These are phyloP conservation scores for Geotrichum klebahnii DNA, from an alignment of 1,139 yeast genomes.

Conservation along the genomic window DNA sequence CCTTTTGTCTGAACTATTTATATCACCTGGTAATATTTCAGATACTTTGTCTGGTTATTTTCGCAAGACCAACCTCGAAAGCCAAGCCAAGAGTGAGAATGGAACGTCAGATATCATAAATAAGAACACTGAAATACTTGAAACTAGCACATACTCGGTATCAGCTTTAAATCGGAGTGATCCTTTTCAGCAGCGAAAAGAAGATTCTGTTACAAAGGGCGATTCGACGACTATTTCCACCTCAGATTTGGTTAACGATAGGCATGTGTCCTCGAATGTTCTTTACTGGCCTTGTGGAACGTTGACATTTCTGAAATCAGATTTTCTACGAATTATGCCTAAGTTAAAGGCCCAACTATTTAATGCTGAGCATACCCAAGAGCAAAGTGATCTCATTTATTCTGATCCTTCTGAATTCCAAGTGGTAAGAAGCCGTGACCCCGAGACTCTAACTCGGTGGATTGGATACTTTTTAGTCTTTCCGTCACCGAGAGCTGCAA, in stretches of 20 bases:
- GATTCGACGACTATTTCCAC: not conserved
- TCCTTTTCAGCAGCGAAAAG: not conserved
- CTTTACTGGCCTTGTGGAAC: conserved; percentile 39
- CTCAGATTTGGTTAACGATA: no score
- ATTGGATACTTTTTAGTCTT: conserved; percentile 55
- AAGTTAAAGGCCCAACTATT: conserved; percentile 1
- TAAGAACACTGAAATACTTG: not conserved
- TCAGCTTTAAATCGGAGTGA: no score
- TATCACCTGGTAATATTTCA: conserved; percentile 4
- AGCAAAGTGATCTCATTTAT: not conserved
- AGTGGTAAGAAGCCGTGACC: conserved; percentile 50
- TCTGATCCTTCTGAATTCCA: conserved; percentile 4
- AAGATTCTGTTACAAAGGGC: not conserved
- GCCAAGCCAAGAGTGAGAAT: not conserved
- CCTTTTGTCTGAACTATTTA: conserved; percentile 11
- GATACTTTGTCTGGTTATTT: conserved; percentile 11
- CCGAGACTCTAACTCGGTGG: conserved; percentile 44
- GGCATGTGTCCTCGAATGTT: conserved; percentile 26
- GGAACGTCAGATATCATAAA: not conserved
- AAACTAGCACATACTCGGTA: no score
- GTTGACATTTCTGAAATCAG: conserved; percentile 33
- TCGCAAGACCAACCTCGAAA: not conserved
- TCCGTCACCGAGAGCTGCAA: conserved; percentile 48
- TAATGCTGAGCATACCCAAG: not conserved
- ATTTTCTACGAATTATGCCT: conserved; percentile 27